A percentile compares a stretch with the other conserved stretches of the same genome.
Conservation (phyloP, 2,329 filamentous ascomycete species). For the Raffaelea arxii region DNA sequence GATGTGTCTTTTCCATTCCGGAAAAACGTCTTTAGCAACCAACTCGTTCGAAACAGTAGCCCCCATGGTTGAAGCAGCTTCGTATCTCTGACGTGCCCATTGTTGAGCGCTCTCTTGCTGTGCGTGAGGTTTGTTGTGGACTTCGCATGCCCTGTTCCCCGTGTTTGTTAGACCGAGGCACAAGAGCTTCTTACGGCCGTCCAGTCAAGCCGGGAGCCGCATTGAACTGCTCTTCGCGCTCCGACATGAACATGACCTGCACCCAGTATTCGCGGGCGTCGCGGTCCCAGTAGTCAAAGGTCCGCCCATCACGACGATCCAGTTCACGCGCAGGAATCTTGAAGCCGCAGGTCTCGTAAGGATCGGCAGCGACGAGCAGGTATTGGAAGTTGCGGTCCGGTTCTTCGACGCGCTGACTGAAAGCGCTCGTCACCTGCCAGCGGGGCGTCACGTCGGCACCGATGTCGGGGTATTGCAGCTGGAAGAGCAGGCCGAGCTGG, state of each 20-base stretch:
- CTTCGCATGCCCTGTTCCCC: too few species aligned
- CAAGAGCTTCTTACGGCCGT: slow-evolving; percentile 26
- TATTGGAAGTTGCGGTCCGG: slow-evolving; percentile 94
- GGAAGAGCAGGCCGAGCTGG: slow-evolving; percentile 88
- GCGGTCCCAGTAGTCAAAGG: slow-evolving; percentile 92
- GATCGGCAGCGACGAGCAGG: slow-evolving; percentile 86
- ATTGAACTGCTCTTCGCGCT: slow-evolving; percentile 83
- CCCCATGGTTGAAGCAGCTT: too few species aligned
- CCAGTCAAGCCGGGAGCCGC: slow-evolving; percentile 51
- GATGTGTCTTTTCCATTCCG: too few species aligned
- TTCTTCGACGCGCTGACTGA: slow-evolving; percentile 90
- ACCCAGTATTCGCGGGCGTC: slow-evolving; percentile 97
- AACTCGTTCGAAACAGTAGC: too few species aligned
- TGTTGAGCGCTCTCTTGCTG: too few species aligned
- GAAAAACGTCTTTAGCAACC: too few species aligned
- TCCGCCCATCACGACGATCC: slow-evolving; percentile 76
- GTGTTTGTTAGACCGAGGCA: too few species aligned
- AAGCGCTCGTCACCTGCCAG: slow-evolving; percentile 96
- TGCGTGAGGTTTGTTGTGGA: too few species aligned
- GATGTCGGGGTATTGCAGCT: slow-evolving; percentile 92
- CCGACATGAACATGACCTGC: slow-evolving; percentile 96
- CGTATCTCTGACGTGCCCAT: too few species aligned
- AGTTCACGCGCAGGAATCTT: slow-evolving; percentile 92
- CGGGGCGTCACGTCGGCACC: slow-evolving; percentile 64
- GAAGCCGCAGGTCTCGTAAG: slow-evolving; percentile 95